These are phyloP conservation scores for Boletus sensibilis DNA, from an alignment of 768 basidiomycete genomes.

Conservation along the genomic window DNA sequence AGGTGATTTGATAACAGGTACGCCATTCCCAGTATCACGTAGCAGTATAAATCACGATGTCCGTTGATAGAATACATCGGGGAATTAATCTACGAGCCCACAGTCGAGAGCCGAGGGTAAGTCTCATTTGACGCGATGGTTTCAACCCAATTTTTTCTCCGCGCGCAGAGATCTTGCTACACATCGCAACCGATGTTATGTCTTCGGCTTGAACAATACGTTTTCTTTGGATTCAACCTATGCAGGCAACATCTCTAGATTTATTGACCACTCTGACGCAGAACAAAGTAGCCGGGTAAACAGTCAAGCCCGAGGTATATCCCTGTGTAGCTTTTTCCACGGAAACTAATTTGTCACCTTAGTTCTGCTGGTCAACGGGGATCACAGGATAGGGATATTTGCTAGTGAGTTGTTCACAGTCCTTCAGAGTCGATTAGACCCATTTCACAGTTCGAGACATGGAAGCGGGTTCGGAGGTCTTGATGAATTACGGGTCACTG, in stretches of 20 bases:
- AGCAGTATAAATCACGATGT: neutral
- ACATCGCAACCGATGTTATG: slow-evolving; percentile 58
- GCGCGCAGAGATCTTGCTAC: slow-evolving; percentile 41
- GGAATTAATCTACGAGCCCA: slow-evolving; percentile 53
- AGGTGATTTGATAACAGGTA: slow-evolving; percentile 50
- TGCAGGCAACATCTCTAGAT: slow-evolving; percentile 63
- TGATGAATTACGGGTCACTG: slow-evolving; percentile 55
- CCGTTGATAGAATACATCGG: slow-evolving; percentile 59
- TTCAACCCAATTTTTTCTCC: neutral
- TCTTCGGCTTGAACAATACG: slow-evolving; percentile 51
- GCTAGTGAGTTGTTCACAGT: slow-evolving; percentile 11
- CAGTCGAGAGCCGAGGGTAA: slow-evolving; percentile 51
- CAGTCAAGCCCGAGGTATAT: slow-evolving; percentile 46
- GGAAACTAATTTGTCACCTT: slow-evolving; percentile 1
- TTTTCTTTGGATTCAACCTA: slow-evolving; percentile 53
- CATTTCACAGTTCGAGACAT: slow-evolving; percentile 38
- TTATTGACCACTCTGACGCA: slow-evolving; percentile 56
- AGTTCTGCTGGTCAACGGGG: slow-evolving; percentile 64
- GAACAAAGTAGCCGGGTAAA: slow-evolving; percentile 34
- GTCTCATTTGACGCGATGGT: slow-evolving; percentile 17
- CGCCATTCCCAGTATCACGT: neutral
- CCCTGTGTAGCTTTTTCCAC: neutral
- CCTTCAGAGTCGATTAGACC: neutral
- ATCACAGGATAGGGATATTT: slow-evolving; percentile 65
- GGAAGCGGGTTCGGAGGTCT: slow-evolving; percentile 46